Base-by-base conservation (phyloP, 495 filamentous ascomycete genomes). In the Xylaria flabelliformis region DNA sequence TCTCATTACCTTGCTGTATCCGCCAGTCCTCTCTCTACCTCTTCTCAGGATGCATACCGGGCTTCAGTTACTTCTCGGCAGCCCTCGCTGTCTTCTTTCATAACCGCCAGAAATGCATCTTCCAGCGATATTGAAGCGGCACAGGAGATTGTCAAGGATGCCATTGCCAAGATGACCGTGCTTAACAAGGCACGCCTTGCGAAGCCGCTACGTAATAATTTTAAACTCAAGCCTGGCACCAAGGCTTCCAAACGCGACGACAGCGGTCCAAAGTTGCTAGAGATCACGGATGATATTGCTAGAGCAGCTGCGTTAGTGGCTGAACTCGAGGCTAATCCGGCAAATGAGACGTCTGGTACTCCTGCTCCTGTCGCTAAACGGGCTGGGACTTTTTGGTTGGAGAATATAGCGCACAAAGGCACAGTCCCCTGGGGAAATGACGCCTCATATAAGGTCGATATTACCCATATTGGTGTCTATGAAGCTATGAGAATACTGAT, bases 391-490 rank as follows among this genome's bases (percentile, higher is more conserved):
- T 78, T 68, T 65, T 78, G 76, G 76, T 76, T 76, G 74, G 67
- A 64, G 15, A 19, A 21, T 32, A 59, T 78, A 69, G 53, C 61
- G 48, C 68, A 70, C 39, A 74, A 74, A 62, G 76, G 76, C 36
- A 72, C 76, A 36, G 73, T 76, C 7, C 74, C 76, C 12, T 78
- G 76, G 76, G 74, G 73, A 39, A 70, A 74, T 24, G 73, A 74
- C n/a, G 58, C 73, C 12, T 64, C 41, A 9, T 92, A 90, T 74
- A 79, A 69, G 56, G 67, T 69, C 26, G 0, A 6, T 34, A 46
- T 24, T 10, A 8, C 5, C 17, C 0, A 50, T 34, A 0, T 36
- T 13, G 6, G 8, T 29, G 8, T 26, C 3, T 32, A 8, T 21
- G 39, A 34, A 29, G 64, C 17, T 41, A 17, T 42, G 19, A 5